Evolutionary conservation across 768 basidiomycete genomes (phyloP), one percentile per base, ranked within the genome.

Genomic region (Auricularia heimuer): DNA sequence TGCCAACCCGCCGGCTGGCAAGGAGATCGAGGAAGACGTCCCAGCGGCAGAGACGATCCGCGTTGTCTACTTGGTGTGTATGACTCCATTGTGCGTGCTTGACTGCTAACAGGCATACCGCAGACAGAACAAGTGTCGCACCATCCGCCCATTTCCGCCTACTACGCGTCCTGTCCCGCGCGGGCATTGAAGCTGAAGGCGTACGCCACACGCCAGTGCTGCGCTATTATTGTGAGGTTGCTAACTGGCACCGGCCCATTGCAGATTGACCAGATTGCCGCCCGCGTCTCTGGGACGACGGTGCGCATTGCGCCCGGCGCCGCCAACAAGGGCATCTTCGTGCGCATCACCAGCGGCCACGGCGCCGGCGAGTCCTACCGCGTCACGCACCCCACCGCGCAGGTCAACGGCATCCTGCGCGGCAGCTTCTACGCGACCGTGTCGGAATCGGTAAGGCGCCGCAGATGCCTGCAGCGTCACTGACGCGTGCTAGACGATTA

Each of bases 91-190:
- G 12, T 34, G 37, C 34, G 33, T 24, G 54, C 7, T 24, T 16
- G 1, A 33, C 33, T 62, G 42, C 7, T 64, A 61, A 45, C 66
- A 34, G 33, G 35, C 4, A 33, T 45, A 24, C 33, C 42, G 21
- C 67, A 78, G 76, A 96, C 94, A 14, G 95, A 97, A 74, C 95
- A 97, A 75, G 87, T 98, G 60, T 97, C 92, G 1, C 97, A 99
- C 76, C 97, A 99, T 71, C 97, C 97, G 0, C 97, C 97, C 2
- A 85, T 98, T 36, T 96, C 93, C 1, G 86, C 90, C 0, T 96
- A 86, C 72, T 87, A 85, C 67, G 92, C 89, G 6, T 67, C 77
- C 3, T 95, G 92, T 74, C 92, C 94, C 0, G 77, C 84, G 51
- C 83, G 86, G 83, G 83, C 36, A 72, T 95, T 51, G 86, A 90